Percentiles rank a stretch among this genome's conserved stretches.
These are phyloP conservation scores for Coccinonectria pachysandricola DNA, from an alignment of 2,329 filamentous ascomycete genomes.

Conservation along the genomic window DNA sequence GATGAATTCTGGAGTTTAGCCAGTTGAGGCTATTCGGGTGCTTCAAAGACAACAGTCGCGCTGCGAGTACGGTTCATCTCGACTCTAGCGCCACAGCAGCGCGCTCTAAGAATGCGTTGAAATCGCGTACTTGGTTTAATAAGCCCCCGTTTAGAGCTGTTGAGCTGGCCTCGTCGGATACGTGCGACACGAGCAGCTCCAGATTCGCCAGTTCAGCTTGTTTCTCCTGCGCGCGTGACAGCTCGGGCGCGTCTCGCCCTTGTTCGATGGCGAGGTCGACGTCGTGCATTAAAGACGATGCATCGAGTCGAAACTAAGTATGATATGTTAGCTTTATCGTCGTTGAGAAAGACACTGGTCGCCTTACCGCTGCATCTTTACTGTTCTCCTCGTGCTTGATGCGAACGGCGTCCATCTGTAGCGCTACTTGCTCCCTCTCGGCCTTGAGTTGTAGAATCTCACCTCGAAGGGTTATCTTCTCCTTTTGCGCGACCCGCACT, in stretches of 20 bases:
- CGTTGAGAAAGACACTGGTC: too few relatives aligned
- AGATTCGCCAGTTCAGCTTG: conserved; percentile 44
- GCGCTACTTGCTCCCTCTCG: conserved; percentile 51
- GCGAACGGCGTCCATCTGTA: conserved; percentile 54
- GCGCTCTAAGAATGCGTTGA: conserved; percentile 54
- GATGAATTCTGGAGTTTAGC: too few relatives aligned
- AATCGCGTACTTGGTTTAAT: conserved; percentile 47
- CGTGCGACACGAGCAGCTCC: conserved; percentile 44
- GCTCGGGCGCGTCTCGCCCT: conserved; percentile 37
- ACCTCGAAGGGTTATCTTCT: conserved; percentile 46
- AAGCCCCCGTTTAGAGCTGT: conserved; percentile 39
- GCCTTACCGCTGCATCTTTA: conserved; percentile 40
- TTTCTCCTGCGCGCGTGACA: conserved; percentile 35
- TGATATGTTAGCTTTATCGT: too few relatives aligned
- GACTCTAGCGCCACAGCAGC: conserved; percentile 46
- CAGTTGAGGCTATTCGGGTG: too few relatives aligned
- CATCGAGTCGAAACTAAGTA: conserved; percentile 33
- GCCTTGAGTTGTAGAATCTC: conserved; percentile 49
- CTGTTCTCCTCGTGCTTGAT: conserved; percentile 47
- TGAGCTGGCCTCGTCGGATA: conserved; percentile 44
- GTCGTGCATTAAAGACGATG: conserved; percentile 51
- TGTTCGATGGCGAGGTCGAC: conserved; percentile 48
- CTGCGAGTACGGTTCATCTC: too few relatives aligned
- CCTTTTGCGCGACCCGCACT: conserved; percentile 45
- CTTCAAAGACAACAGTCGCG: too few relatives aligned